Evolutionary conservation across 306 rosid species (phyloP).

Genomic region (Boehmeria nivea): DNA sequence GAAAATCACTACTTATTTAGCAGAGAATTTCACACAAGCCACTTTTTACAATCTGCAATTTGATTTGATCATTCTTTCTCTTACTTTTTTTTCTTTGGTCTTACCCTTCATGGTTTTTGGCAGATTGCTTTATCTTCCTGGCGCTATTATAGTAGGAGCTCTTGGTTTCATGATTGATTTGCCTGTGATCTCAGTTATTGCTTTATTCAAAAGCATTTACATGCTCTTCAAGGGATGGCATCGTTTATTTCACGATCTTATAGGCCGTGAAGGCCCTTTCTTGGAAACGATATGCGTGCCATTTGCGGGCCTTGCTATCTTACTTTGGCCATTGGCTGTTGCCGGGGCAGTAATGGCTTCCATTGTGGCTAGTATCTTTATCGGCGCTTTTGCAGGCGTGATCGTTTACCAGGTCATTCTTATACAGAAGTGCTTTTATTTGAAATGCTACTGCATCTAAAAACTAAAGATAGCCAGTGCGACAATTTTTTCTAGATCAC

Average conservation of each 20-base stretch:
- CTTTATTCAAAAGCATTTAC: slow-evolving; percentile 65
- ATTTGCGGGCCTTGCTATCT: slow-evolving; percentile 90
- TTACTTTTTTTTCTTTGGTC: too few species aligned
- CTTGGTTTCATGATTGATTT: slow-evolving; percentile 68
- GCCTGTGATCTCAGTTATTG: slow-evolving; percentile 64
- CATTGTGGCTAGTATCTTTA: slow-evolving; percentile 56
- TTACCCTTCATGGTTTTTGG: too few species aligned
- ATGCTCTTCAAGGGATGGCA: slow-evolving; percentile 96
- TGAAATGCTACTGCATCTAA: too few species aligned
- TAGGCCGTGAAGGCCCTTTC: slow-evolving; percentile 99
- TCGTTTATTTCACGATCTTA: slow-evolving; percentile 89
- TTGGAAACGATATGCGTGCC: slow-evolving; percentile 97
- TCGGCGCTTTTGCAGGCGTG: slow-evolving; percentile 80
- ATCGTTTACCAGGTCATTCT: slow-evolving; percentile 71
- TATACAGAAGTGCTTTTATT: background rate
- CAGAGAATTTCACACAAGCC: too few species aligned
- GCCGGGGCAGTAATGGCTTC: slow-evolving; percentile 69
- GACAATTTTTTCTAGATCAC: too few species aligned
- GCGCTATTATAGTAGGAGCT: slow-evolving; percentile 53
- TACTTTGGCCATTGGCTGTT: slow-evolving; percentile 97
- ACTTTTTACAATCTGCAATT: too few species aligned
- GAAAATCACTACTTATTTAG: too few species aligned
- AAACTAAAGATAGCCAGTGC: too few species aligned
- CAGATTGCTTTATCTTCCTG: slow-evolving; percentile 81
- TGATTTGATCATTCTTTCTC: too few species aligned